Base-by-base conservation (phyloP, 2,329 filamentous ascomycete genomes). In the Alternaria consortialis region DNA sequence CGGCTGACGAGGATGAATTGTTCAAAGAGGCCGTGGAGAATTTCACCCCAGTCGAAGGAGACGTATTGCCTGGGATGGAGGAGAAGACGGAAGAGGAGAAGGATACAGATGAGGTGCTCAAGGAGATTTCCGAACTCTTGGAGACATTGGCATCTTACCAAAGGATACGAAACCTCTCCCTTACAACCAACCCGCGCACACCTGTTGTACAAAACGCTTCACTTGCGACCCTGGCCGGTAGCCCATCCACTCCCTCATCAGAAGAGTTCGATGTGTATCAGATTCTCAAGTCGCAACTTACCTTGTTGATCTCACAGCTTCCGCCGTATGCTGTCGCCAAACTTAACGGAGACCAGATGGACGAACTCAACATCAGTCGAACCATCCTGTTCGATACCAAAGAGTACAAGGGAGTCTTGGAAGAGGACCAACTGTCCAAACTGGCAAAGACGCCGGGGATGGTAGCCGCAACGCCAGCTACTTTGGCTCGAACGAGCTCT, bases 291-390 rank as follows among this genome's bases (percentile, higher is more conserved):
- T 86, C 89, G 4, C 92, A 94, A 73, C 82, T 97, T 20, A 83
- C 87, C 0, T 81, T 93, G 31, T 87, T 97, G 64, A 86, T 97
- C 62, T 85, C 90, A 66, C 88, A 86, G 39, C 81, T 97, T 11
- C 93, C 93, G 1, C 93, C 93, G 1, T 95, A 93, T 74, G 91
- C 91, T 1, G 91, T 97, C 25, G 90, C 93, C 6, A 94, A 95
- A 72, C 82, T 97, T 63, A 90, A 96, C 70, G 93, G 93, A 9
- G 91, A 96, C 74, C 91, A 93, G 76, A 81, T 97, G n/a, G 90
- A 90, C 31, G 91, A 93, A 59, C 82, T 97, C 48, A 90, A 92
- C 64, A 90, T 97, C 74, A 94, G 90, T 80, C 92, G 88, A 46
- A 92, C 88, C 74, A 86, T 97, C 20, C 81, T 92, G 60, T 83